Evolutionary conservation across 2,329 filamentous ascomycete species (phyloP).

Genomic region (Saccharata proteae): DNA sequence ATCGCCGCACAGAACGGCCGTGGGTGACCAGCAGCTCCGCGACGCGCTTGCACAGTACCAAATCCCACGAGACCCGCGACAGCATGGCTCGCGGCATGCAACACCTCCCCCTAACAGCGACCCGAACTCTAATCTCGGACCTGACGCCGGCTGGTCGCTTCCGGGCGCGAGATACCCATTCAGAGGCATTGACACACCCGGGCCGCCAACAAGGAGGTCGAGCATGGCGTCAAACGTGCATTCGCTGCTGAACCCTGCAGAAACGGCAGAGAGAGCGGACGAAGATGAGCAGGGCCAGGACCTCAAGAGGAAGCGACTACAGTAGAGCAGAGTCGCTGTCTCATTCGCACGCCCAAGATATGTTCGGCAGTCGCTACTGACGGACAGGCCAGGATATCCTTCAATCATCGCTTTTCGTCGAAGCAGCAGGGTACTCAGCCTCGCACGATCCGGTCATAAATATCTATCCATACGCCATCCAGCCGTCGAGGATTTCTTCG

Average conservation of each 20-base stretch:
- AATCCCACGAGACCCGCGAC: slow-evolving; percentile 42
- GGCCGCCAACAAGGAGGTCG: slow-evolving; percentile 52
- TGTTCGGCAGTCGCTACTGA: too few relatives aligned
- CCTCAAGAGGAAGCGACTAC: slow-evolving; percentile 44
- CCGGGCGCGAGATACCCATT: slow-evolving; percentile 39
- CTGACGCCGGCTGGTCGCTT: slow-evolving; percentile 45
- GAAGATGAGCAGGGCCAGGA: slow-evolving; percentile 51
- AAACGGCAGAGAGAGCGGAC: slow-evolving; percentile 53
- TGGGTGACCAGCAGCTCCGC: slow-evolving; percentile 55
- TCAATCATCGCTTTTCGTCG: too few relatives aligned
- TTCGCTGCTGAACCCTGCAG: slow-evolving; percentile 54
- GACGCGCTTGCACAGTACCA: slow-evolving; percentile 60
- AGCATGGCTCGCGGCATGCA: slow-evolving; percentile 36
- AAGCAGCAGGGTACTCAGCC: too few relatives aligned
- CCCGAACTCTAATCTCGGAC: slow-evolving; percentile 35
- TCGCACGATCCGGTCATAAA: too few relatives aligned
- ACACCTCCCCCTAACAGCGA: slow-evolving; percentile 41
- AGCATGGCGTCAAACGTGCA: slow-evolving; percentile 63
- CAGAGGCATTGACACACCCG: slow-evolving; percentile 38
- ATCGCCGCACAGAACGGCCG: slow-evolving; percentile 42
- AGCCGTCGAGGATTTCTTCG: too few relatives aligned
- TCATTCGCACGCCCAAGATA: too few relatives aligned
- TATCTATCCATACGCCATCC: too few relatives aligned
- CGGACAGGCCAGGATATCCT: too few relatives aligned
- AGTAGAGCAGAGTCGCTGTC: too few relatives aligned